These are phyloP conservation scores for Paramecium sonneborni DNA, from an alignment of 73 alveolate genomes.

Conservation along the genomic window DNA sequence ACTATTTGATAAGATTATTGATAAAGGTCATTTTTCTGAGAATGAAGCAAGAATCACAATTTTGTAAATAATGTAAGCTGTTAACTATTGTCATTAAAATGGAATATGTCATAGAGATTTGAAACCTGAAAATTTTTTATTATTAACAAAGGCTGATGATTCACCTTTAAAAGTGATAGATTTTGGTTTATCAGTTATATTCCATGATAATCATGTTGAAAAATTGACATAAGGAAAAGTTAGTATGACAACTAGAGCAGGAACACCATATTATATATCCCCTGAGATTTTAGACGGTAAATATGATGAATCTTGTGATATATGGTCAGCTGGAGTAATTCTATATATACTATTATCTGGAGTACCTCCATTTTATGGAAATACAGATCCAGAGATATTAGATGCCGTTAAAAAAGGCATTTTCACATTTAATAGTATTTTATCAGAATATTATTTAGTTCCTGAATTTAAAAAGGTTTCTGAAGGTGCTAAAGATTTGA, in stretches of 20 bases:
- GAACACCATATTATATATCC: conserved; percentile 79
- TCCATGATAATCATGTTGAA: conserved; percentile 59
- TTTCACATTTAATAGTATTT: conserved; percentile 69
- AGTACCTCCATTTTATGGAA: conserved; percentile 95
- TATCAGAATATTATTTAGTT: conserved; percentile 57
- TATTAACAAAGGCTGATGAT: conserved; percentile 73
- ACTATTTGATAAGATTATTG: conserved; percentile 82
- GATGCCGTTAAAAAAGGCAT: conserved; percentile 65
- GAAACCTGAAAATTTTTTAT: conserved; percentile 91
- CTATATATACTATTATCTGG: conserved; percentile 80
- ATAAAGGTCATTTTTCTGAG: conserved; percentile 83
- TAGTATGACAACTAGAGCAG: conserved; percentile 77
- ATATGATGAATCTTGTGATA: conserved; percentile 76
- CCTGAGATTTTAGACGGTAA: conserved; percentile 76
- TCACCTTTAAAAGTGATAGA: conserved; percentile 83
- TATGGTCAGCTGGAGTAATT: conserved; percentile 84
- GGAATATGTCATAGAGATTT: conserved; percentile 90
- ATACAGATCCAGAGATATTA: conserved; percentile 81
- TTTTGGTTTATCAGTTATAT: conserved; percentile 88
- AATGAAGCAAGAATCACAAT: conserved; percentile 81
- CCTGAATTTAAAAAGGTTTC: conserved; percentile 80
- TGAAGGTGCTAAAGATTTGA: conserved; percentile 88
- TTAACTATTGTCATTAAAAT: conserved; percentile 80
- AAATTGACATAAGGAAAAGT: conserved; percentile 61
- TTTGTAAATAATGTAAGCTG: conserved; percentile 79